Evolutionary conservation across 352 stramenopile genomes (phyloP).

Genomic region (Pythium rishiriense): DNA sequence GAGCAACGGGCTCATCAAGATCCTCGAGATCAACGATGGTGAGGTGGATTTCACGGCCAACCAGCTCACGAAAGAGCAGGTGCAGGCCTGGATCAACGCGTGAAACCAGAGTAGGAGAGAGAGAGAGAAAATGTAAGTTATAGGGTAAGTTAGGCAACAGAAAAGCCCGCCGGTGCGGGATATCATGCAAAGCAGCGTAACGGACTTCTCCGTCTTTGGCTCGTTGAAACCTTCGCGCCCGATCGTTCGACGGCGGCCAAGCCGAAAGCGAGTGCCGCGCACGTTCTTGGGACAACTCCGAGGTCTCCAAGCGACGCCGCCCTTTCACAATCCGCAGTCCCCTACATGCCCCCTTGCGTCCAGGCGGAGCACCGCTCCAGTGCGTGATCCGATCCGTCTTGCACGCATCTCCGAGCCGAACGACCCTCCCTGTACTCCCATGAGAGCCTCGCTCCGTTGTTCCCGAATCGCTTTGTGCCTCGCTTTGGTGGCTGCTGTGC

Average conservation of each 20-base stretch:
- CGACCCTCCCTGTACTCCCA: not conserved
- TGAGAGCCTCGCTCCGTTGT: not conserved
- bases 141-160: not conserved
- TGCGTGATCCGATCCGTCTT: not conserved
- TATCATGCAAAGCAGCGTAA: not conserved
- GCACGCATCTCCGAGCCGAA: not conserved
- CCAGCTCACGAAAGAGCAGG: conserved; percentile 8
- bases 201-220: not conserved
- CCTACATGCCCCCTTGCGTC: not conserved
- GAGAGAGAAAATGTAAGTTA: not conserved
- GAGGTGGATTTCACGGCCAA: conserved; percentile 44
- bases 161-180: too few species aligned
- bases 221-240: not conserved
- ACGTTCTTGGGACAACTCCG: not conserved
- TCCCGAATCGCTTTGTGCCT: not conserved
- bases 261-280: not conserved
- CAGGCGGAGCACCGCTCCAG: not conserved
- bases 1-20: conserved; percentile 49
- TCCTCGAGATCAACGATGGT: conserved; percentile 47
- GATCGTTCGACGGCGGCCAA: not conserved
- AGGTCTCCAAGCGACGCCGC: not conserved
- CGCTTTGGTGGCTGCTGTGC: not conserved
- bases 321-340: not conserved
- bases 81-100: conserved; percentile 21
- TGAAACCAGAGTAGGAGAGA: not conserved